Base-by-base conservation (phyloP, 768 basidiomycete genomes). In the Coprinellus aureogranulatus region DNA sequence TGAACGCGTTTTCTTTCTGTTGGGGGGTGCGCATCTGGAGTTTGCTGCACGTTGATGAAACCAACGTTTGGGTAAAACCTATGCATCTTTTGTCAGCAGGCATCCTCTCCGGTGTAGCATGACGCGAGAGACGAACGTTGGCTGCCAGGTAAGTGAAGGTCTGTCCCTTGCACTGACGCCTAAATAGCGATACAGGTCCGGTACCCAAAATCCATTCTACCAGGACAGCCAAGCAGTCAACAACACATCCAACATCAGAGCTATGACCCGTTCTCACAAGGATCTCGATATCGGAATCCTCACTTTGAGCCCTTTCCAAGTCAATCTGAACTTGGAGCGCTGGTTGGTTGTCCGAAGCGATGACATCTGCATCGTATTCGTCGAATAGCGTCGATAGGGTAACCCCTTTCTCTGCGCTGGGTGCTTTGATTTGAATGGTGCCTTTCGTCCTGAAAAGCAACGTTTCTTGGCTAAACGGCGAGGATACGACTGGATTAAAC, bases 361-460 rank as follows among this genome's bases (percentile, higher is more conserved):
- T 27, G 34, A 54, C 20, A 34, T 42, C 37, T 6, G 14, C 34
- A 25, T 42, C 53, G 20, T 40, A 41, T 3, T 18, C 23, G 23
- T n/a, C 34, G 53, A 42, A 54, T 3, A 23, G 22, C 6, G 30
- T 22, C 3, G 53, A 41, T 8, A 42, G 23, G 5, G 34, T 22
- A 11, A 11, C 12, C 3, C 9, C 23, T 20, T 42, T 31, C 3
- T 26, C 20, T 39, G 37, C 12, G n/a, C 20, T 9, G 6, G 23
- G 37, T 3, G 9, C 53, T 42, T 27, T 54, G 14, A 54, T n/a
- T 42, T 42, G 53, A n/a, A 54, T 54, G 22, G 10, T 20, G 22
- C 53, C 53, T 54, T 54, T 54, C 20, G 53, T 54, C 16, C 53
- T 54, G n/a, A n/a, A n/a, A n/a, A n/a, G n/a, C n/a, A n/a, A n/a